Evolutionary conservation across 129 eudicot genomes (phyloP).

Genomic region (Pulicaria dysenterica): DNA sequence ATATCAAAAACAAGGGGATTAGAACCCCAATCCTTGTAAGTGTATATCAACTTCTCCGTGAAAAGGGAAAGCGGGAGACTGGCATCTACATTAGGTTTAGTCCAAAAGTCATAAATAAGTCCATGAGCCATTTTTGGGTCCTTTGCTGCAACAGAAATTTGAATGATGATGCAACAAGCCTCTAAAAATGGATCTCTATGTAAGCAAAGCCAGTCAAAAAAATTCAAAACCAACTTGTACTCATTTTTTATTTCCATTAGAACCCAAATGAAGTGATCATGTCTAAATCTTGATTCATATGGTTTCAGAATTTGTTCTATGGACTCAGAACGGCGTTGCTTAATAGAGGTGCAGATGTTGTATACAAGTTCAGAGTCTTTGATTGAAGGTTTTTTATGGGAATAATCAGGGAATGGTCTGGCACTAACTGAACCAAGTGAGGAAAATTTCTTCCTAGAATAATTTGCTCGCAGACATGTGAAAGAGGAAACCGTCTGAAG

Average conservation of each 20-base stretch:
- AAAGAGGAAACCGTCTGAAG: constrained; percentile 29
- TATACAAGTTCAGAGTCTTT: constrained; percentile 80
- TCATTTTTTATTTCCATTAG: constrained; percentile 74
- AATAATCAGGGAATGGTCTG: constrained; percentile 79
- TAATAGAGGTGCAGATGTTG: constrained; percentile 62
- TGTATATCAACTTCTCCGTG: constrained; percentile 77
- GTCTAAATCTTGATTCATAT: constrained; percentile 69
- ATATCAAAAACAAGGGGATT: constrained; percentile 80
- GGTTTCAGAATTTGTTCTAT: constrained; percentile 58
- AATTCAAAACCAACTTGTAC: constrained; percentile 62
- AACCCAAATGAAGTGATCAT: constrained; percentile 92
- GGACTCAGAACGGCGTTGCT: constrained; percentile 69
- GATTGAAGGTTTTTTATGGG: constrained; percentile 74
- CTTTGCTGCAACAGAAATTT: constrained; percentile 73
- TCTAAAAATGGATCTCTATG: constrained; percentile 75
- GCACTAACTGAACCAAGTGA: constrained; percentile 37
- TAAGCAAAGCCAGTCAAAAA: constrained; percentile 71
- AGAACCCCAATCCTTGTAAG: constrained; percentile 92
- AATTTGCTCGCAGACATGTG: constrained; percentile 21
- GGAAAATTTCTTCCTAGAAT: constrained; percentile 33
- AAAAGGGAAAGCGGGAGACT: constrained; percentile 51
- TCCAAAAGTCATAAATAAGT: constrained; percentile 71
- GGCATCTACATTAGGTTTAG: constrained; percentile 54
- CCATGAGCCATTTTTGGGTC: constrained; percentile 51
- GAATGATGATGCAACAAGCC: constrained; percentile 81